phyloP scores from a whole-genome alignment of 2,329 filamentous ascomycete genomes.

The Graphilbum fragrans region DNA sequence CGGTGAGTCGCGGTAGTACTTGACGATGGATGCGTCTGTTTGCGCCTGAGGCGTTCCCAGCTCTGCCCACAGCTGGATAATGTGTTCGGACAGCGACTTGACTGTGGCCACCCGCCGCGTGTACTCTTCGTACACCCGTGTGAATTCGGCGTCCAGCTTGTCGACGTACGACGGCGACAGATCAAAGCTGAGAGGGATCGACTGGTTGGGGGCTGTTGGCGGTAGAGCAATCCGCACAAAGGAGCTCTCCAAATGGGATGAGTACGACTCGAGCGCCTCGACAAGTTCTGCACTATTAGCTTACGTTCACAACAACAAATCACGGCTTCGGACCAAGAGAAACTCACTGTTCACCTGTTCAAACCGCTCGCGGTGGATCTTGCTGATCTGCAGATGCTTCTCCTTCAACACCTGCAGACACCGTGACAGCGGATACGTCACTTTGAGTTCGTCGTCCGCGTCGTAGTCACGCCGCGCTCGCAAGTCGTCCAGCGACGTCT shows the following conservation, averaged over 20 bases:
- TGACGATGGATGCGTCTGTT: slow-evolving; percentile 76
- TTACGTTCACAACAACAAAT: no score
- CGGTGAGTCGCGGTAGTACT: slow-evolving; percentile 79
- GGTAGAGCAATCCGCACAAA: slow-evolving; percentile 81
- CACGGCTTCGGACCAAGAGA: no score
- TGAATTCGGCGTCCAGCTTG: slow-evolving; percentile 81
- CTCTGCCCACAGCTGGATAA: slow-evolving; percentile 92
- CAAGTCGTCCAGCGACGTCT: slow-evolving; percentile 71
- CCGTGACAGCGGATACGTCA: slow-evolving; percentile 72
- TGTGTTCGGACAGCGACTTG: slow-evolving; percentile 63
- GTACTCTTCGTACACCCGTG: slow-evolving; percentile 93
- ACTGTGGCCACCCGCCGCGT: slow-evolving; percentile 69
- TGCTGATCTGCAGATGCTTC: slow-evolving; percentile 69
- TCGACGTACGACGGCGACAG: slow-evolving; percentile 84
- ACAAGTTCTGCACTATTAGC: slow-evolving; percentile 57
- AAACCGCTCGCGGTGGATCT: slow-evolving; percentile 79
- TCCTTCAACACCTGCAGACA: slow-evolving; percentile 76
- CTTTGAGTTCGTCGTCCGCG: slow-evolving; percentile 50
- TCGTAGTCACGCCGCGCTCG: slow-evolving; percentile 50
- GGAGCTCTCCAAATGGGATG: slow-evolving; percentile 81
- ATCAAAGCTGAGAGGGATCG: slow-evolving; percentile 74
- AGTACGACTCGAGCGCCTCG: slow-evolving; percentile 88
- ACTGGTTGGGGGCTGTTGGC: slow-evolving; percentile 64
- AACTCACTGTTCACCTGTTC: slow-evolving; percentile 88
- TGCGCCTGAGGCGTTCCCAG: slow-evolving; percentile 89